Conservation (phyloP, 2,329 filamentous ascomycete species). For the Talaromyces marneffei region DNA sequence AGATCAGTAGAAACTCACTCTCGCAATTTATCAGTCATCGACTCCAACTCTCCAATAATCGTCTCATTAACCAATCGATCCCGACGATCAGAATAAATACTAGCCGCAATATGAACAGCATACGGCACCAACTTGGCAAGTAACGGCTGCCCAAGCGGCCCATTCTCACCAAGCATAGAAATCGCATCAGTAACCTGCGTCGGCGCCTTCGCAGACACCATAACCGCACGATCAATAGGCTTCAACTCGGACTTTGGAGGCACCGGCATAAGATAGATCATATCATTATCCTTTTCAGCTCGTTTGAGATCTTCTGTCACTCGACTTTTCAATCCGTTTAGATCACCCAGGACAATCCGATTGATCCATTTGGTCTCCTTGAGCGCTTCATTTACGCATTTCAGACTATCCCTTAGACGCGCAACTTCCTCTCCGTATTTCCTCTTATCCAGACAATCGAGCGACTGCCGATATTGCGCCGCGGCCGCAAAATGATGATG, state of each 20-base stretch:
- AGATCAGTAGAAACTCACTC: conserved; percentile 43
- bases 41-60: conserved; percentile 78
- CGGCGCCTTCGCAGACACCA: conserved; percentile 75
- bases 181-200: conserved; percentile 76
- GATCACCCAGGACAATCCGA: conserved; percentile 71
- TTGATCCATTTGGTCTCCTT: conserved; percentile 79
- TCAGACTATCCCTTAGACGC: conserved; percentile 71
- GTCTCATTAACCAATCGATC: conserved; percentile 86
- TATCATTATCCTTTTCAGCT: conserved; percentile 92
- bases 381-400: conserved; percentile 77
- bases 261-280: conserved; percentile 82
- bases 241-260: conserved; percentile 84
- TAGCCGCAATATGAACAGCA: conserved; percentile 88
- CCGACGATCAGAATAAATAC: conserved; percentile 86
- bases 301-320: conserved; percentile 84
- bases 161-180: conserved; percentile 70
- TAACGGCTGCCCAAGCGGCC: conserved; percentile 74
- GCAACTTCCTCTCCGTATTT: conserved; percentile 96
- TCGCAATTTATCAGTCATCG: conserved; percentile 71
- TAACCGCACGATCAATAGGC: conserved; percentile 76
- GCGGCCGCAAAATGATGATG: conserved; percentile 96
- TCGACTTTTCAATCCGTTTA: conserved; percentile 74
- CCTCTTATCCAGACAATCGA: conserved; percentile 85
- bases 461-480: conserved; percentile 84
- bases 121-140: conserved; percentile 93